phyloP scores from a whole-genome alignment of 1,284 basidiomycete species.

The Apiotrichum montevideense region DNA sequence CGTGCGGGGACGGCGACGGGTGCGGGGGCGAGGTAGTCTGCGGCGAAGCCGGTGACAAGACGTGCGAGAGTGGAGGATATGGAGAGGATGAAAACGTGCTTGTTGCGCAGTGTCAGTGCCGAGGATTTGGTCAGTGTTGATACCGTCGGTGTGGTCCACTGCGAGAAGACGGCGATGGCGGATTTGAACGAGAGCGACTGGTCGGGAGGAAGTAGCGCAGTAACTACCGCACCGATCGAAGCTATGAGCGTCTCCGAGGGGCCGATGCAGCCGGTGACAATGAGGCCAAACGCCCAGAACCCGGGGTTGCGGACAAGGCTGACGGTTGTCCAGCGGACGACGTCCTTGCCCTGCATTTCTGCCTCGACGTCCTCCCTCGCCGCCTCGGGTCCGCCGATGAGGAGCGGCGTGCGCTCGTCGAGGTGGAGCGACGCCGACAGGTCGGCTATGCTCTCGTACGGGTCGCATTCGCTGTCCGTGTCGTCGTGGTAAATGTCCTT shows the following conservation, averaged over 20 bases:
- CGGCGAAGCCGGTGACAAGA: constrained; percentile 38
- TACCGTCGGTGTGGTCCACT: constrained; percentile 4
- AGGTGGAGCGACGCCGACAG: constrained; percentile 28
- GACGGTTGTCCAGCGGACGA: constrained; percentile 32
- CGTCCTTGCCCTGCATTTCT: constrained; percentile 29
- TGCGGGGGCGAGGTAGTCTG: constrained; percentile 42
- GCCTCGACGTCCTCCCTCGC: constrained; percentile 40
- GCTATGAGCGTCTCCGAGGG: constrained; percentile 46
- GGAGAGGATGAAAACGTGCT: constrained; percentile 45
- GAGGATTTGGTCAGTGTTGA: constrained; percentile 8
- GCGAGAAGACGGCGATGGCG: constrained; percentile 6
- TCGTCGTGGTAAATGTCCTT: not conserved
- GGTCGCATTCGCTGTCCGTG: constrained; percentile 11
- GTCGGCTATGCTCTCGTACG: constrained; percentile 2
- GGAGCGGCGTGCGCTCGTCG: constrained; percentile 41
- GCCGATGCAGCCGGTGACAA: constrained; percentile 42
- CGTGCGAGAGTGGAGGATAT: constrained; percentile 41
- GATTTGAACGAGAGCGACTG: constrained; percentile 1
- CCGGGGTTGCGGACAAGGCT: constrained; percentile 36
- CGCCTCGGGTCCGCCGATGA: constrained; percentile 45
- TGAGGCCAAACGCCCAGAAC: constrained; percentile 44
- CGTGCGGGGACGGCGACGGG: constrained; percentile 26
- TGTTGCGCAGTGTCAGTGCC: constrained; percentile 39
- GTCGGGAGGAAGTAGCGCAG: constrained; percentile 36
- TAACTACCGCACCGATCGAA: constrained; percentile 44